These are phyloP conservation scores for Globisporangium megalacanthum DNA, from an alignment of 352 stramenopile genomes.

Conservation along the genomic window DNA sequence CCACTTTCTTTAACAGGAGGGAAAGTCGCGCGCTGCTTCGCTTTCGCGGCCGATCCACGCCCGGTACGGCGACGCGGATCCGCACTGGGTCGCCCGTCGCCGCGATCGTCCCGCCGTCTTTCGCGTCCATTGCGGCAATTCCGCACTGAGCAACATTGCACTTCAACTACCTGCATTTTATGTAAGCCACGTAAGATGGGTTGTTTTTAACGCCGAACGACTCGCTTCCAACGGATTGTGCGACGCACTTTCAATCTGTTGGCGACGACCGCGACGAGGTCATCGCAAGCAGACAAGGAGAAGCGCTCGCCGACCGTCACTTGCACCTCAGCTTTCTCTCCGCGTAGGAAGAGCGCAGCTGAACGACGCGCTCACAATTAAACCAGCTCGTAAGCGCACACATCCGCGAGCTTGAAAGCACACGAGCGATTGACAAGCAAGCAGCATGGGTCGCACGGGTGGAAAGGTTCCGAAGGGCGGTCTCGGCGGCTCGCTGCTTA, in stretches of 20 bases:
- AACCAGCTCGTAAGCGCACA: neutral
- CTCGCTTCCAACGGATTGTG: constrained; percentile 10
- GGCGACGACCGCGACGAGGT: neutral
- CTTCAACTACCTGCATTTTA: neutral
- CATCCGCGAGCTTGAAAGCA: neutral
- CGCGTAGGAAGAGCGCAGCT: neutral
- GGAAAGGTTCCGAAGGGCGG: constrained; percentile 68
- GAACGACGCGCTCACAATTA: neutral
- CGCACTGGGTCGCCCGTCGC: constrained; percentile 22
- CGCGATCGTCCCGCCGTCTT: neutral
- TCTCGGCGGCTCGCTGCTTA: constrained; percentile 69
- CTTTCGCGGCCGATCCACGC: constrained; percentile 14
- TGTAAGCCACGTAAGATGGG: too few relatives aligned
- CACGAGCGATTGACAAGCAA: constrained; percentile 1
- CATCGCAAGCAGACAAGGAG: neutral
- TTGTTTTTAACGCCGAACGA: neutral
- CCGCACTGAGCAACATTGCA: neutral
- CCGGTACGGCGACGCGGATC: constrained; percentile 35
- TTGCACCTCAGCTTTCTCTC: neutral
- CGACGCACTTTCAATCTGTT: constrained; percentile 1
- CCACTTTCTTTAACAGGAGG: too few relatives aligned
- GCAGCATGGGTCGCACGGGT: constrained; percentile 62
- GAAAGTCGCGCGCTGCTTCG: neutral
- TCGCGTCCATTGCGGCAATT: neutral
- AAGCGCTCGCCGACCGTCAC: constrained; percentile 1